phyloP scores from a whole-genome alignment of 148 eudicot genomes.

The Tetragonia tetragonoides region DNA sequence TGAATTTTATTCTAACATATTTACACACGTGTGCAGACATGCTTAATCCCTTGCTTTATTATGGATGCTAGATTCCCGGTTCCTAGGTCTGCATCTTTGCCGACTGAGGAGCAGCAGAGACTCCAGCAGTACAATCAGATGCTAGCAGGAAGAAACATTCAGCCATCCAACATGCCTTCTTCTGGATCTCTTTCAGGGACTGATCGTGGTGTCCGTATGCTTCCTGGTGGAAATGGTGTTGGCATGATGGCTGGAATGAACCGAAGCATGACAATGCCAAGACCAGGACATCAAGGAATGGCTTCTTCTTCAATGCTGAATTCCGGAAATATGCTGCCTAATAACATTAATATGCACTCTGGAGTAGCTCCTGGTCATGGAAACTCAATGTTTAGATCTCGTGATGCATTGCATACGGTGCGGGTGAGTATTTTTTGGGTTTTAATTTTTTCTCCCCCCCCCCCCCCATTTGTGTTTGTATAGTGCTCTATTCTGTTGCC shows the following conservation, averaged over 20 bases:
- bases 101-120: conserved; percentile 79
- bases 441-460: background rate
- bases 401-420: conserved; percentile 57
- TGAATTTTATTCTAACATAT: conserved; percentile 14
- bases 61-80: conserved; percentile 66
- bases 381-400: conserved; percentile 61
- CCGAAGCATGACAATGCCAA: conserved; percentile 54
- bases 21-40: background rate
- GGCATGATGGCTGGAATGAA: conserved; percentile 53
- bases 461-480: background rate
- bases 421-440: conserved; percentile 47
- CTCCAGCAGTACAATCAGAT: conserved; percentile 58
- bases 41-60: conserved; percentile 9
- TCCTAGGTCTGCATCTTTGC: conserved; percentile 61
- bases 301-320: conserved; percentile 55
- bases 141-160: conserved; percentile 62
- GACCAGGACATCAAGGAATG: conserved; percentile 66
- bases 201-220: conserved; percentile 61
- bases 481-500: background rate
- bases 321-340: conserved; percentile 55
- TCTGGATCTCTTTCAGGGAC: conserved; percentile 61
- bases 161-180: conserved; percentile 43
- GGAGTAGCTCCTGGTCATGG: conserved; percentile 63
- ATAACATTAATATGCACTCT: conserved; percentile 50
- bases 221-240: conserved; percentile 63